A percentile compares a stretch with the other conserved stretches of the same genome.
Conservation (phyloP, 768 basidiomycete genomes). For the Lanmaoa rubissima region DNA sequence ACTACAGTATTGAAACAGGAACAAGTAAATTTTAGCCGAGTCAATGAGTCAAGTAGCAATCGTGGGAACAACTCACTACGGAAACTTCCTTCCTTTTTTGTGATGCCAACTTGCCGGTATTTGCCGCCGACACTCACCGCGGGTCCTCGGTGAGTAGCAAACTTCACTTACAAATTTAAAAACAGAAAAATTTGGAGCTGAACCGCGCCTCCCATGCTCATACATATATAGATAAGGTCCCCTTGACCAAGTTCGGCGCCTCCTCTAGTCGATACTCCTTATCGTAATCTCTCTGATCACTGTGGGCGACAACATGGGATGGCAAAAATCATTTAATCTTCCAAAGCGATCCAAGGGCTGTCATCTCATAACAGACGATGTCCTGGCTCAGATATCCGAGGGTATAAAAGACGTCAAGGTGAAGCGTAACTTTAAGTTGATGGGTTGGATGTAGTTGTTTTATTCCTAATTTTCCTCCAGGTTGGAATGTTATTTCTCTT, state of each 20-base stretch:
- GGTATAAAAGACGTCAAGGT: constrained; percentile 70
- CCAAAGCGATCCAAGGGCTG: constrained; percentile 58
- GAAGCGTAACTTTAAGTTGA: constrained; percentile 3
- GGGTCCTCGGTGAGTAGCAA: too few relatives aligned
- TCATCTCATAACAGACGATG: constrained; percentile 80
- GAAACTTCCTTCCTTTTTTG: too few relatives aligned
- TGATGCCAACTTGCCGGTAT: too few relatives aligned
- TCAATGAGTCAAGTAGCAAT: too few relatives aligned
- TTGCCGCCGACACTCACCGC: too few relatives aligned
- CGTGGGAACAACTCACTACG: too few relatives aligned
- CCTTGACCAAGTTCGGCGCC: background rate
- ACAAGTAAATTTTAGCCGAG: too few relatives aligned
- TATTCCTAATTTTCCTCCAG: constrained; percentile 33
- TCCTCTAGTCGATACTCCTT: background rate
- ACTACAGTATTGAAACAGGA: too few relatives aligned
- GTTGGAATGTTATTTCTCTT: constrained; percentile 88
- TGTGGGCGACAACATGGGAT: constrained; percentile 57
- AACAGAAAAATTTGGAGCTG: too few relatives aligned
- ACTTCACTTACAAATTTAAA: too few relatives aligned
- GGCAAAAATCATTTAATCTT: constrained; percentile 84
- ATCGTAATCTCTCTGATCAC: background rate
- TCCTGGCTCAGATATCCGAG: constrained; percentile 61
- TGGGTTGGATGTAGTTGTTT: background rate
- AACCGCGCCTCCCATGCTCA: background rate
- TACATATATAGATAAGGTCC: background rate